Evolutionary conservation across 2,329 filamentous ascomycete genomes (phyloP).

Genomic region (Colletotrichum sp.): DNA sequence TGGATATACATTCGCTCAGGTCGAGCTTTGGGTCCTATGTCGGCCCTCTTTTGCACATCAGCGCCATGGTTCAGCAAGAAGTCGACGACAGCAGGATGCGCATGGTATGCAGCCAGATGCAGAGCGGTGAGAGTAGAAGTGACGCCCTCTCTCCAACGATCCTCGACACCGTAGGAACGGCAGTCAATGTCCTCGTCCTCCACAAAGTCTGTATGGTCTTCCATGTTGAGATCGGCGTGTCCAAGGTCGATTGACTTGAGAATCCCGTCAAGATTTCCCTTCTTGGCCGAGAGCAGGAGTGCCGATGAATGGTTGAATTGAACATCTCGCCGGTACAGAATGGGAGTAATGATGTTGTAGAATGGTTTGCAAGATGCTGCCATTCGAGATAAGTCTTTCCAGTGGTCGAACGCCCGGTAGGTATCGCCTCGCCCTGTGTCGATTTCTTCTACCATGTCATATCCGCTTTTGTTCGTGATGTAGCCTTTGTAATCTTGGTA

Average conservation of each 20-base stretch:
- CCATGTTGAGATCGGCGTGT: background rate
- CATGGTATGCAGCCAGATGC: too few species aligned
- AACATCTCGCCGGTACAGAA: background rate
- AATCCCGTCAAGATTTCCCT: background rate
- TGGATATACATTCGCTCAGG: too few species aligned
- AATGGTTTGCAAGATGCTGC: background rate
- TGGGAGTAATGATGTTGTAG: background rate
- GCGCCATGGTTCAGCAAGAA: background rate
- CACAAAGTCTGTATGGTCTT: background rate
- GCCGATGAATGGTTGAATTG: accelerated
- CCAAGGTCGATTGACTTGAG: background rate
- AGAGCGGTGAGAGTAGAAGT: too few species aligned
- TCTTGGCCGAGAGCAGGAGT: background rate
- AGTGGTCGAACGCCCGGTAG: background rate
- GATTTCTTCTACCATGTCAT: accelerated
- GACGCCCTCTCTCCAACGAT: too few species aligned
- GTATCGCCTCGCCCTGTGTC: background rate
- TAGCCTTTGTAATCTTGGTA: too few species aligned
- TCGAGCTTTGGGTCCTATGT: background rate
- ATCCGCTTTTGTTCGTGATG: background rate
- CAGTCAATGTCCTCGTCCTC: too few species aligned
- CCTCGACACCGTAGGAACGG: too few species aligned
- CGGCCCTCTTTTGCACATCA: background rate
- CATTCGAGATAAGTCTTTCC: background rate
- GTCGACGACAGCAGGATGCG: background rate